These are phyloP conservation scores for Fusarium sp. DNA, from an alignment of 2,329 filamentous ascomycete species.

Conservation along the genomic window DNA sequence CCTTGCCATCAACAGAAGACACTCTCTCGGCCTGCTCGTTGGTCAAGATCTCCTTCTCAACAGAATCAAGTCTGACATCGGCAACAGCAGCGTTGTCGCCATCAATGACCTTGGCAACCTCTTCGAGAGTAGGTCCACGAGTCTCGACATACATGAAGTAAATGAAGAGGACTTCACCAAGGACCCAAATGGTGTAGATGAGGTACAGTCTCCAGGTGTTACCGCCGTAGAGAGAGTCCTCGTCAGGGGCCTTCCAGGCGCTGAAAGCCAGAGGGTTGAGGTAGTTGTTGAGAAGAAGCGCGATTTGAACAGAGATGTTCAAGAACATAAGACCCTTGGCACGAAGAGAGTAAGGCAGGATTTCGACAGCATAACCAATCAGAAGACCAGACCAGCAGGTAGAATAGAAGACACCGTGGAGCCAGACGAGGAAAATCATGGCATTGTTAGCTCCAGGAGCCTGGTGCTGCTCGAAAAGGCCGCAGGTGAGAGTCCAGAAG, in stretches of 20 bases:
- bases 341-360: constrained; percentile 70
- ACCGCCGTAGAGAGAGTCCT: constrained; percentile 64
- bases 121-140: constrained; percentile 76
- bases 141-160: constrained; percentile 79
- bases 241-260: background rate
- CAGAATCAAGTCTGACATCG: constrained; percentile 65
- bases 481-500: constrained; percentile 67
- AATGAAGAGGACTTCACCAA: constrained; percentile 71
- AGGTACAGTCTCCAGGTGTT: constrained; percentile 75
- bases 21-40: constrained; percentile 7
- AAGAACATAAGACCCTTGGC: constrained; percentile 73
- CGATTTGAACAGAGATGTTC: constrained; percentile 73
- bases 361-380: constrained; percentile 69
- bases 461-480: constrained; percentile 62
- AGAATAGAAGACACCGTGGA: constrained; percentile 71
- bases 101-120: constrained; percentile 74
- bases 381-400: constrained; percentile 71
- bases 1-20: constrained; percentile 13
- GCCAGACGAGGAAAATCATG: constrained; percentile 70
- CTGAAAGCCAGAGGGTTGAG: constrained; percentile 39
- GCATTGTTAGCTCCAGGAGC: constrained; percentile 61
- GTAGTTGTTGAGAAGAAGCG: constrained; percentile 71
- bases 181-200: constrained; percentile 74
- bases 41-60: constrained; percentile 62
- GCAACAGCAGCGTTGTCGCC: constrained; percentile 69